Evolutionary conservation across 2,329 filamentous ascomycete species (phyloP).

Genomic region (Cladosporium sp.): DNA sequence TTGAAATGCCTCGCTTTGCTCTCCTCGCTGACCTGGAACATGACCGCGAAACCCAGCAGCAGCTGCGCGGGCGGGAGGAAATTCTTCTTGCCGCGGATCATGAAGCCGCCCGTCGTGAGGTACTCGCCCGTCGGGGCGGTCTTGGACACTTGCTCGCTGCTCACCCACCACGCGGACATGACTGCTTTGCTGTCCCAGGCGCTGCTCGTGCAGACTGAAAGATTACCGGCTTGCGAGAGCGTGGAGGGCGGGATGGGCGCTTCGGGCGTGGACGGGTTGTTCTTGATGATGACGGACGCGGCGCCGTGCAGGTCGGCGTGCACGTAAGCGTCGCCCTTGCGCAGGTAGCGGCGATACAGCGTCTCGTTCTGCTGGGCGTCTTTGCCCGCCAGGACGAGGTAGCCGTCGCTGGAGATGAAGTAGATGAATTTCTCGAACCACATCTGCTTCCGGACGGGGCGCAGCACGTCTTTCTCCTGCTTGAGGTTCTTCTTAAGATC

Average conservation of each 20-base stretch:
- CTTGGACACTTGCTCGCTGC: slow-evolving; percentile 85
- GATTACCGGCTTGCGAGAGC: slow-evolving; percentile 79
- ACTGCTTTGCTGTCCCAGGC: slow-evolving; percentile 97
- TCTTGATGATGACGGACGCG: slow-evolving; percentile 84
- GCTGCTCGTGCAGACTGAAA: slow-evolving; percentile 78
- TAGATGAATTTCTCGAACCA: slow-evolving; percentile 99
- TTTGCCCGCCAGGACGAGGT: slow-evolving; percentile 81
- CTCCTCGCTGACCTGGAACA: slow-evolving; percentile 86
- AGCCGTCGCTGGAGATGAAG: slow-evolving; percentile 94
- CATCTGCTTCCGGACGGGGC: slow-evolving; percentile 74
- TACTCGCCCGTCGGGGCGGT: slow-evolving; percentile 75
- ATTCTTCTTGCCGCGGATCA: slow-evolving; percentile 82
- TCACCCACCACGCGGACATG: slow-evolving; percentile 96
- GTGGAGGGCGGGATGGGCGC: slow-evolving; percentile 90
- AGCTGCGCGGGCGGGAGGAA: slow-evolving; percentile 83
- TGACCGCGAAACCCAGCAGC: slow-evolving; percentile 78
- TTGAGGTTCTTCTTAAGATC: slow-evolving; percentile 86
- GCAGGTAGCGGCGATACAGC: slow-evolving; percentile 80
- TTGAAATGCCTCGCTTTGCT: slow-evolving; percentile 78
- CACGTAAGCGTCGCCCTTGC: slow-evolving; percentile 86
- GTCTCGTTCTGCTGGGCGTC: slow-evolving; percentile 89
- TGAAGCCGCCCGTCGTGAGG: slow-evolving; percentile 72
- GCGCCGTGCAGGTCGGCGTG: slow-evolving; percentile 87
- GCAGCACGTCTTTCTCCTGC: slow-evolving; percentile 82
- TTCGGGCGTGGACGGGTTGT: slow-evolving; percentile 70